Conservation (phyloP, 371 early-diverging fungal genomes). For the Syncephalastrum sp. region DNA sequence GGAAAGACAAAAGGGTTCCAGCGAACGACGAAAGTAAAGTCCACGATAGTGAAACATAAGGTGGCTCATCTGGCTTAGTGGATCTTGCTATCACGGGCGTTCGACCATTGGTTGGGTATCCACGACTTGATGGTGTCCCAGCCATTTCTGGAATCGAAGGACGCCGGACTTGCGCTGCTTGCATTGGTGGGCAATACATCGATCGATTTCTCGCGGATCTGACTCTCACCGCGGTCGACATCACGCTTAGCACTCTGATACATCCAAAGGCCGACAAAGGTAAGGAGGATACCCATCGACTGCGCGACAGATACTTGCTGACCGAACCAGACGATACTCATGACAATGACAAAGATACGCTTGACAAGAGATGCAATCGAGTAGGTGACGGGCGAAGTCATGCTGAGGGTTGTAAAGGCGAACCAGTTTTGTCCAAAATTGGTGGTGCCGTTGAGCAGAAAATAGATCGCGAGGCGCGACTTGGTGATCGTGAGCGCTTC, state of each 20-base stretch:
- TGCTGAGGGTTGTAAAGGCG: slow-evolving; percentile 75
- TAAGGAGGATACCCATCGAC: slow-evolving; percentile 73
- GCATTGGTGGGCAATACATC: slow-evolving; percentile 23
- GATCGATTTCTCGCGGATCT: slow-evolving; percentile 20
- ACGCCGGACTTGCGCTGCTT: not conserved
- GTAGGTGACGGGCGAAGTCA: slow-evolving; percentile 86
- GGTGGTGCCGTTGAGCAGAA: slow-evolving; percentile 75
- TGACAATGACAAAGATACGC: slow-evolving; percentile 87
- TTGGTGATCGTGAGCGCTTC: not conserved
- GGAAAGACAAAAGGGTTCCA: too few relatives aligned
- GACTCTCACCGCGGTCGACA: slow-evolving; percentile 41
- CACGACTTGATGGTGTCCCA: not conserved
- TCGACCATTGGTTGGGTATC: slow-evolving; percentile 1
- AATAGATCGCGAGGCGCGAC: slow-evolving; percentile 36
- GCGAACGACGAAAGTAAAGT: too few relatives aligned
- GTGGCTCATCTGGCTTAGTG: not conserved
- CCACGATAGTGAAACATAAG: too few relatives aligned
- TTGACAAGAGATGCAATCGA: slow-evolving; percentile 86
- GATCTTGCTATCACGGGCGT: slow-evolving; percentile 4
- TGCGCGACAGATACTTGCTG: slow-evolving; percentile 69
- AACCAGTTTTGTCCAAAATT: slow-evolving; percentile 82
- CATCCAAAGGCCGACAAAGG: slow-evolving; percentile 83
- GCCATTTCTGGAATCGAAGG: not conserved
- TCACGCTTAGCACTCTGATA: slow-evolving; percentile 78
- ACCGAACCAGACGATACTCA: slow-evolving; percentile 82